These are phyloP conservation scores for Myriosclerotinia duriaeana DNA, from an alignment of 2,329 filamentous ascomycete species.

Conservation along the genomic window DNA sequence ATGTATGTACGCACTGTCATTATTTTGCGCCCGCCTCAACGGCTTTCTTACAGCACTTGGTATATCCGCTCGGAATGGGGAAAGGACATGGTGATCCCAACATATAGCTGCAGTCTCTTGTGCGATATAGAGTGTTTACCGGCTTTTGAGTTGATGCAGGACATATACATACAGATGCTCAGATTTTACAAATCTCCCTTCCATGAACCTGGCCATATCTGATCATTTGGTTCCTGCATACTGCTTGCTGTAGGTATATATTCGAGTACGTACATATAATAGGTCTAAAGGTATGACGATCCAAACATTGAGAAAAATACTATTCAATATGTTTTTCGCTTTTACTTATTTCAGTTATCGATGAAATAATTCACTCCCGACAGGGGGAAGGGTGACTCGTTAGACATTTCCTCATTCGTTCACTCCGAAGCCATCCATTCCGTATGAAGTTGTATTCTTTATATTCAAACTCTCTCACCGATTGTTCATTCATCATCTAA, in stretches of 20 bases:
- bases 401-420: neutral
- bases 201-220: conserved; percentile 1
- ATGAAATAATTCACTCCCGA: neutral
- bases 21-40: neutral
- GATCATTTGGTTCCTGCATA: conserved; percentile 20
- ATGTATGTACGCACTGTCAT: neutral
- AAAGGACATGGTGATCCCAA: neutral
- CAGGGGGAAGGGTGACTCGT: neutral
- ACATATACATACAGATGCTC: neutral
- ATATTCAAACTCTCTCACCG: neutral
- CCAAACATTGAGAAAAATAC: no score
- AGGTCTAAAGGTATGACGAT: no score
- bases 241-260: neutral
- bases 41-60: neutral
- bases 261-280: no score
- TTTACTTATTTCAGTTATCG: neutral
- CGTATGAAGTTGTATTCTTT: neutral
- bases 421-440: neutral
- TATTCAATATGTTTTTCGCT: no score
- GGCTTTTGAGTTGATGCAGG: neutral
- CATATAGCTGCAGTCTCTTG: neutral
- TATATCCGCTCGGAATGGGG: neutral
- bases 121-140: neutral
- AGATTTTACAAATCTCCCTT: conserved; percentile 1
- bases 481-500: neutral